phyloP scores from a whole-genome alignment of 768 basidiomycete species.

The Collybia sordida region DNA sequence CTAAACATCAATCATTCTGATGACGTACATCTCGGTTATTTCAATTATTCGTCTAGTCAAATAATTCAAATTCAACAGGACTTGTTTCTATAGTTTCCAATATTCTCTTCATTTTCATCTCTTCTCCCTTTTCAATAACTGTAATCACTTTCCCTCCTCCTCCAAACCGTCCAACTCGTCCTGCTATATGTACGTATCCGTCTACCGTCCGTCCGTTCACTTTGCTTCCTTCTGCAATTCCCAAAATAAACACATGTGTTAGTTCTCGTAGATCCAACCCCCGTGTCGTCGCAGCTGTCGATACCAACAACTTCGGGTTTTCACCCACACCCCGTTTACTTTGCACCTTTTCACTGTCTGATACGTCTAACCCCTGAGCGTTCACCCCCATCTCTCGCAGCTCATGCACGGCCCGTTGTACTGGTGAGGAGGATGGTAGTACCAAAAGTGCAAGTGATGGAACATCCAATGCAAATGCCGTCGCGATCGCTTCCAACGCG shows the following conservation, averaged over 20 bases:
- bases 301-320: constrained; percentile 64
- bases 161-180: constrained; percentile 76
- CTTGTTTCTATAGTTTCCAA: constrained; percentile 42
- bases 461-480: constrained; percentile 72
- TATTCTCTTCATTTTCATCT: constrained; percentile 40
- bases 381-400: constrained; percentile 65
- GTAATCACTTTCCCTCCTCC: constrained; percentile 65
- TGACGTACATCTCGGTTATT: neutral
- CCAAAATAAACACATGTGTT: constrained; percentile 74
- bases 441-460: constrained; percentile 68
- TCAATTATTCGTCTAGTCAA: constrained; percentile 31
- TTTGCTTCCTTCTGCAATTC: constrained; percentile 48
- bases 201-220: constrained; percentile 47
- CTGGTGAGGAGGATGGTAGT: constrained; percentile 58
- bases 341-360: constrained; percentile 40
- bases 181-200: constrained; percentile 68
- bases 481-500: constrained; percentile 67
- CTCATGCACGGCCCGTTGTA: constrained; percentile 64
- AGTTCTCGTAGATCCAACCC: constrained; percentile 73
- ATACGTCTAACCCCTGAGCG: constrained; percentile 60
- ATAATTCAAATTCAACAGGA: constrained; percentile 50
- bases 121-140: constrained; percentile 46
- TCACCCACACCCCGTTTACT: constrained; percentile 43
- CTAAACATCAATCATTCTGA: too few relatives aligned
- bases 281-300: constrained; percentile 67